Conservation (phyloP, 352 stramenopile genomes). For the Blastocystis sp. region DNA sequence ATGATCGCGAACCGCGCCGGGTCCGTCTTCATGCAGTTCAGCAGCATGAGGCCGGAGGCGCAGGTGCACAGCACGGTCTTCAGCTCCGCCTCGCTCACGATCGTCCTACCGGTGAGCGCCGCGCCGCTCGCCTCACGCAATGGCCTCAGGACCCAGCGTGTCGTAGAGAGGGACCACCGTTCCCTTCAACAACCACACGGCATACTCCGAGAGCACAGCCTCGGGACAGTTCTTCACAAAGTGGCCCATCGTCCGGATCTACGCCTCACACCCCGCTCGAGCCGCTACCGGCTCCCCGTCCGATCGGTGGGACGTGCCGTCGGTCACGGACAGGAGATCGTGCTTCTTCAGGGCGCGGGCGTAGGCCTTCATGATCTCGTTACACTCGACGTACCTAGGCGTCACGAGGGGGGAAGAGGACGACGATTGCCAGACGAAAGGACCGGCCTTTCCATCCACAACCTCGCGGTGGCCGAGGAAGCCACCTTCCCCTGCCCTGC, state of each 20-base stretch:
- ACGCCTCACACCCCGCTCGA: neutral
- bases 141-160: slow-evolving; percentile 77
- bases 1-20: neutral
- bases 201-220: slow-evolving; percentile 85
- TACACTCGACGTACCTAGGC: slow-evolving; percentile 38
- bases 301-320: slow-evolving; percentile 6
- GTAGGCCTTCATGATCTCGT: slow-evolving; percentile 49
- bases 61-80: slow-evolving; percentile 75
- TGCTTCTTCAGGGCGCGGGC: slow-evolving; percentile 33
- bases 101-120: slow-evolving; percentile 71
- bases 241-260: slow-evolving; percentile 80
- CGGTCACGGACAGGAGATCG: slow-evolving; percentile 50
- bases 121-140: slow-evolving; percentile 70
- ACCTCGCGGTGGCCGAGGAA: slow-evolving; percentile 55
- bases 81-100: slow-evolving; percentile 79
- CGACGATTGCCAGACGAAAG: slow-evolving; percentile 43
- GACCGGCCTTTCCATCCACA: slow-evolving; percentile 3
- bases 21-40: slow-evolving; percentile 72
- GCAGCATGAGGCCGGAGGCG: slow-evolving; percentile 76
- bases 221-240: slow-evolving; percentile 94
- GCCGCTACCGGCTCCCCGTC: slow-evolving; percentile 39
- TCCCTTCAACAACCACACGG: slow-evolving; percentile 45
- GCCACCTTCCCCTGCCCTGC: neutral
- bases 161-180: slow-evolving; percentile 76
- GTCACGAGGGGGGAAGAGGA: neutral